Evolutionary conservation across 139 green algal genomes (phyloP).

Genomic region (Gonium pectorale): DNA sequence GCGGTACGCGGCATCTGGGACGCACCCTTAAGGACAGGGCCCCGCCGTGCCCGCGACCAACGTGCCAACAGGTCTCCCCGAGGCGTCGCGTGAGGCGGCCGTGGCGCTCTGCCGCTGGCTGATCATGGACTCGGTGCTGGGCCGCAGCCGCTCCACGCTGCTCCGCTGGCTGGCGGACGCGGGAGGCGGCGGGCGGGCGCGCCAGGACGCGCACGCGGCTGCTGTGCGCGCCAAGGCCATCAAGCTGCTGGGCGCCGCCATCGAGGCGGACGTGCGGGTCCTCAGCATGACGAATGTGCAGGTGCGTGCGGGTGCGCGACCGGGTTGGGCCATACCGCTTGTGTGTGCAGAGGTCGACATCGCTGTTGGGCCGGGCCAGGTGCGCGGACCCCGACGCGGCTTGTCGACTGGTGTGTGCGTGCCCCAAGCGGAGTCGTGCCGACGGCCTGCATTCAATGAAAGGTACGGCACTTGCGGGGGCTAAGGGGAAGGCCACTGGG

Average conservation of each 20-base stretch:
- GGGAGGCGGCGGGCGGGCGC: neutral
- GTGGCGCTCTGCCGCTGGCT: conserved; percentile 30
- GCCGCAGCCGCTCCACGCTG: conserved; percentile 44
- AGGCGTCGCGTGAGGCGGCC: neutral
- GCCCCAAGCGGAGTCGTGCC: no score
- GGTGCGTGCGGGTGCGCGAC: conserved; percentile 15
- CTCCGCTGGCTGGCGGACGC: conserved; percentile 54
- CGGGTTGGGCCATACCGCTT: no score
- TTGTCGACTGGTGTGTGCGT: no score
- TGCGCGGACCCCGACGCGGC: no score
- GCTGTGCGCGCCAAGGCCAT: conserved; percentile 71
- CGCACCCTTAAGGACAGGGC: no score
- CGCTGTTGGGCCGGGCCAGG: no score
- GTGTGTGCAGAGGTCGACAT: no score
- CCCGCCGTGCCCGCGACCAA: no score
- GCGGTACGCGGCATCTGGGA: no score
- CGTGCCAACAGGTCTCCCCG: conserved; percentile 7
- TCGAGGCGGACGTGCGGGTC: conserved; percentile 74
- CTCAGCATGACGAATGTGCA: conserved; percentile 71
- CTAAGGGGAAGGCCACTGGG: no score
- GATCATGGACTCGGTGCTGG: conserved; percentile 54
- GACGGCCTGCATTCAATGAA: no score
- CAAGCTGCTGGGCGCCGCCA: conserved; percentile 73
- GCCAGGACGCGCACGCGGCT: conserved; percentile 47
- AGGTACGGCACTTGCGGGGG: no score